Evolutionary conservation across 371 early-diverging fungal species (phyloP).

Genomic region (Ordospora colligata): DNA sequence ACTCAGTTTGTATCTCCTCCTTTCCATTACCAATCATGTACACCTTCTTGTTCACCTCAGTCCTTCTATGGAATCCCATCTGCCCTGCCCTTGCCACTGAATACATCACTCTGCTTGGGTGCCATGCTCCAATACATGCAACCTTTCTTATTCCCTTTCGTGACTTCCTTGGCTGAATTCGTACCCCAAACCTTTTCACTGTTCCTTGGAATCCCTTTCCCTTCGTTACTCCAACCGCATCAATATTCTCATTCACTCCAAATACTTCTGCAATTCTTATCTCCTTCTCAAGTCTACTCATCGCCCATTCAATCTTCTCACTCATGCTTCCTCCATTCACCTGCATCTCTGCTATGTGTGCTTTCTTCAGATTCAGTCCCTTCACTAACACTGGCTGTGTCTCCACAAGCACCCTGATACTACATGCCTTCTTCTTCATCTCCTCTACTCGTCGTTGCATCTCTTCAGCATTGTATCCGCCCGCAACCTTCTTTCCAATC

Average conservation of each 20-base stretch:
- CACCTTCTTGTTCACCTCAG: conserved; percentile 98
- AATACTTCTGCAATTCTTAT: conserved; percentile 77
- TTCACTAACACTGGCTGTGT: conserved; percentile 87
- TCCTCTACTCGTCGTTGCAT: conserved; percentile 69
- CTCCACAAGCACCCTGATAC: conserved; percentile 93
- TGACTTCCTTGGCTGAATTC: conserved; percentile 98
- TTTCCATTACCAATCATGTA: conserved; percentile 87
- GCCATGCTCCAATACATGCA: conserved; percentile 99
- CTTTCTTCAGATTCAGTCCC: conserved; percentile 82
- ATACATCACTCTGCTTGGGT: conserved; percentile 96
- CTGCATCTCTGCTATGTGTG: conserved; percentile 97
- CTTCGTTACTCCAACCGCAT: conserved; percentile 96
- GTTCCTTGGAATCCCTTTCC: conserved; percentile 99
- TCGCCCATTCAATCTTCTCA: conserved; percentile 92
- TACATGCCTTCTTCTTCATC: conserved; percentile 92
- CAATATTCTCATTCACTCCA: conserved; percentile 92
- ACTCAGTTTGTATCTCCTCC: conserved; percentile 84
- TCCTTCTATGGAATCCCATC: conserved; percentile 99
- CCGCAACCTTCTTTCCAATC: conserved; percentile 91
- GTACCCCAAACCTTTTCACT: conserved; percentile 98
- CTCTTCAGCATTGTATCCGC: conserved; percentile 66
- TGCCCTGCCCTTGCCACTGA: conserved; percentile 99
- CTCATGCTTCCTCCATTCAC: conserved; percentile 93
- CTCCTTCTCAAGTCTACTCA: conserved; percentile 89
- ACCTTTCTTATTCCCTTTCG: conserved; percentile 99